These are phyloP conservation scores for Colletotrichum truncatum DNA, from an alignment of 2,329 filamentous ascomycete species.

Conservation along the genomic window DNA sequence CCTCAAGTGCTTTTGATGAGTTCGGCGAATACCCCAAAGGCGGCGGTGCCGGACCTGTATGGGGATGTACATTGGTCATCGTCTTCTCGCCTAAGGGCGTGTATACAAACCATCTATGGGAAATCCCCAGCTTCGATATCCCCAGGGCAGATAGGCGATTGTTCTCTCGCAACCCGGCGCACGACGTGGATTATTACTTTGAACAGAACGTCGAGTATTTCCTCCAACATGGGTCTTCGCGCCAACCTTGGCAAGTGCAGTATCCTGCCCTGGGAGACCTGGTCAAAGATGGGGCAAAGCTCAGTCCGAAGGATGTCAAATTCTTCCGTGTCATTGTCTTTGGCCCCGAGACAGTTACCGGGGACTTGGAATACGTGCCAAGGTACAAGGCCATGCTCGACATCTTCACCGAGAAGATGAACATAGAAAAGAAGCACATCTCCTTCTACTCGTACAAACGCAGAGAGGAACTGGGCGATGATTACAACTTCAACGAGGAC, in stretches of 20 bases:
- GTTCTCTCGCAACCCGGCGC: not conserved
- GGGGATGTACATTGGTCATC: slow-evolving; percentile 29
- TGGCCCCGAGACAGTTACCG: not conserved
- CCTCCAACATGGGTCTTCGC: not conserved
- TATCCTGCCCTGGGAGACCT: slow-evolving; percentile 6
- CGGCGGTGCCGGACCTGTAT: slow-evolving; percentile 28
- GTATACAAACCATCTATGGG: slow-evolving; percentile 31
- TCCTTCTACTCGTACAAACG: slow-evolving; percentile 9
- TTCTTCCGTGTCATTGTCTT: slow-evolving; percentile 25
- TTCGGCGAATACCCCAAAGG: slow-evolving; percentile 2
- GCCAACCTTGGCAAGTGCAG: not conserved
- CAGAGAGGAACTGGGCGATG: not conserved
- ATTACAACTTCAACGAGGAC: not conserved
- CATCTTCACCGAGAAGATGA: not conserved
- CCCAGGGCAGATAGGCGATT: not conserved
- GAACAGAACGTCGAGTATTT: slow-evolving; percentile 19
- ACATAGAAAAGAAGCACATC: slow-evolving; percentile 9
- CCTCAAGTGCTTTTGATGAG: slow-evolving; percentile 1
- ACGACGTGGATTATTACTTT: slow-evolving; percentile 2
- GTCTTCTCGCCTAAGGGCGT: slow-evolving; percentile 22
- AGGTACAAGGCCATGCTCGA: not conserved
- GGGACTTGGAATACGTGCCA: not conserved
- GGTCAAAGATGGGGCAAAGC: not conserved
- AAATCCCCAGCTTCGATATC: slow-evolving; percentile 25
- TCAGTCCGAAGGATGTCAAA: not conserved